Conservation (phyloP, 2,329 filamentous ascomycete genomes). For the Fonsecaea monophora region DNA sequence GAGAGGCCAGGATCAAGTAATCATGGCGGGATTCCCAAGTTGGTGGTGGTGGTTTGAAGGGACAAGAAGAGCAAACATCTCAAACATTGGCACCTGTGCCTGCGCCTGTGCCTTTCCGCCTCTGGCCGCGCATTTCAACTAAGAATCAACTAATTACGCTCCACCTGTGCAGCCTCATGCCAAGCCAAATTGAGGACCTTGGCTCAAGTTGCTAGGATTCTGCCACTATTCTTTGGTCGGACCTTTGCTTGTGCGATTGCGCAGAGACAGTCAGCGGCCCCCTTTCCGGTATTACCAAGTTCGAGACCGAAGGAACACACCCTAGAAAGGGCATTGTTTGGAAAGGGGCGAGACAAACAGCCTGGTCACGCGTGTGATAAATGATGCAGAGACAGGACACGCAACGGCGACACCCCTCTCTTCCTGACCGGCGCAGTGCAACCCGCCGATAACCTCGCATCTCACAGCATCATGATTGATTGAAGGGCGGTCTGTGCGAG, state of each 20-base stretch:
- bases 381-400: not conserved
- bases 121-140: not conserved
- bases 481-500: not conserved
- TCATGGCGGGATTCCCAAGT: slow-evolving; percentile 12
- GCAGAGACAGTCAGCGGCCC: not conserved
- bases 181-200: slow-evolving; percentile 1
- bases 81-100: not conserved
- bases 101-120: not conserved
- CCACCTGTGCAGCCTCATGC: slow-evolving; percentile 3
- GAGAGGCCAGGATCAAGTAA: slow-evolving; percentile 14
- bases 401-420: not conserved
- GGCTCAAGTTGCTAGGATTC: not conserved
- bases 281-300: not conserved
- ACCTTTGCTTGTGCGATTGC: not conserved
- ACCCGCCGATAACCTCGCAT: not conserved
- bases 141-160: not conserved
- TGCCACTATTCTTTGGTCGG: not conserved
- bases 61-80: not conserved
- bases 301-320: not conserved
- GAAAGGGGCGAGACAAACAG: not conserved
- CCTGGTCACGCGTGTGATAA: not conserved
- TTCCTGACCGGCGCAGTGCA: not conserved
- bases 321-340: not conserved
- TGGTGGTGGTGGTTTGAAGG: not conserved
- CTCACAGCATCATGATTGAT: slow-evolving; percentile 1